A percentile compares a stretch with the other conserved stretches of the same genome.
Evolutionary conservation across 2,329 filamentous ascomycete genomes (phyloP).

Genomic region (Lecanicillium sp.): DNA sequence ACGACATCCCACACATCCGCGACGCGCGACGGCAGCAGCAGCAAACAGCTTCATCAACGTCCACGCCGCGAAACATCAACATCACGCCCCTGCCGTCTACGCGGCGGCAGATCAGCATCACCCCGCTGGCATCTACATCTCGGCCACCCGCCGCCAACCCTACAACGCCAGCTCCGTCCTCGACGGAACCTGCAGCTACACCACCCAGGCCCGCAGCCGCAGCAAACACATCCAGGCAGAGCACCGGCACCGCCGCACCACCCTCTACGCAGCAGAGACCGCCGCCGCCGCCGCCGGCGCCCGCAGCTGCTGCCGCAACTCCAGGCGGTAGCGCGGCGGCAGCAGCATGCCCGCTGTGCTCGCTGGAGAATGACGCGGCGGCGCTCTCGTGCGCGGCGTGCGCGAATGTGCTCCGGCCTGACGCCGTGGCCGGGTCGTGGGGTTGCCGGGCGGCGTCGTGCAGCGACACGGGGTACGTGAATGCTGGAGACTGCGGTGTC

Average conservation of each 20-base stretch:
- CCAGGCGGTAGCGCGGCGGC: neutral
- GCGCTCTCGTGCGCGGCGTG: slow-evolving; percentile 62
- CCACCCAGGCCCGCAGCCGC: neutral
- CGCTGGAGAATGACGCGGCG: slow-evolving; percentile 51
- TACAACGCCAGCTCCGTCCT: neutral
- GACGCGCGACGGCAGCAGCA: neutral
- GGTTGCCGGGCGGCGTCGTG: slow-evolving; percentile 53
- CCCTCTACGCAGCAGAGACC: neutral
- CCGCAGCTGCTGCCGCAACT: neutral
- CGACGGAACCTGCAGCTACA: neutral
- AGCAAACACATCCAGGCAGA: neutral
- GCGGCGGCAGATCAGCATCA: neutral
- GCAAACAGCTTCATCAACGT: too few species aligned
- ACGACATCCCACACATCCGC: slow-evolving; percentile 1
- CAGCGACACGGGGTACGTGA: slow-evolving; percentile 53
- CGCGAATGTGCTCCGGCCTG: slow-evolving; percentile 58
- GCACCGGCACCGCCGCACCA: neutral
- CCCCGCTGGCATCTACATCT: neutral
- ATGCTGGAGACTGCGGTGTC: slow-evolving; percentile 60
- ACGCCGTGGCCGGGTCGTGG: slow-evolving; percentile 55
- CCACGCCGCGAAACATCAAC: neutral
- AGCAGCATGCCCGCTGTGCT: slow-evolving; percentile 56
- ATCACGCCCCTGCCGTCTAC: neutral
- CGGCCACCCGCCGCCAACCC: neutral
- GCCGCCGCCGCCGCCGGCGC: neutral